These are phyloP conservation scores for Colletotrichum horii DNA, from an alignment of 2,329 filamentous ascomycete genomes.

Conservation along the genomic window DNA sequence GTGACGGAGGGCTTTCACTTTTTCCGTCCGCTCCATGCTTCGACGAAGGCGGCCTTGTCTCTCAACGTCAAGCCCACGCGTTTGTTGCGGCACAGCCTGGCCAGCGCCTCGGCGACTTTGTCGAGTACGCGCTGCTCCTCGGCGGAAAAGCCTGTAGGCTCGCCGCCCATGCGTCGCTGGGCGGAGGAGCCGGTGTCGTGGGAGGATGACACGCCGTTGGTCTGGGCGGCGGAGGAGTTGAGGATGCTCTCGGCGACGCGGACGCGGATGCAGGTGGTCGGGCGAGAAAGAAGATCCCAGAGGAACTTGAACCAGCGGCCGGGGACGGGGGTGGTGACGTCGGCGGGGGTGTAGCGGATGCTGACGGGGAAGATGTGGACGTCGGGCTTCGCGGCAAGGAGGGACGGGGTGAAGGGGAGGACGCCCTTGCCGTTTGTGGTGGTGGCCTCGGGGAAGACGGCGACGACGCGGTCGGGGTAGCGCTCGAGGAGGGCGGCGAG, in stretches of 20 bases:
- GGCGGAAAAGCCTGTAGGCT: constrained; percentile 35
- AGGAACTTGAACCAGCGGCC: constrained; percentile 75
- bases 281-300: constrained; percentile 84
- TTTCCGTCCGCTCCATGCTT: constrained; percentile 59
- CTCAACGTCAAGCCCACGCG: constrained; percentile 82
- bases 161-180: constrained; percentile 33
- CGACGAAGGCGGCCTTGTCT: constrained; percentile 84
- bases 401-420: constrained; percentile 78
- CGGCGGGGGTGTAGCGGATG: constrained; percentile 84
- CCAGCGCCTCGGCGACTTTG: constrained; percentile 81
- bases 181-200: constrained; percentile 32
- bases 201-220: constrained; percentile 36
- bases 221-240: constrained; percentile 49
- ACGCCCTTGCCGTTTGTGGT: constrained; percentile 94
- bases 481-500: constrained; percentile 66
- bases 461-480: constrained; percentile 78
- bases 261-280: constrained; percentile 89
- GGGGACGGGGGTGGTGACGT: constrained; percentile 90
- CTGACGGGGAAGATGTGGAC: constrained; percentile 90
- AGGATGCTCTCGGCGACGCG: constrained; percentile 80
- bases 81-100: constrained; percentile 87
- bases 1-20: constrained; percentile 25
- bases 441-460: constrained; percentile 91
- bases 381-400: constrained; percentile 69
- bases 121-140: constrained; percentile 78